Base-by-base conservation (phyloP, 495 filamentous ascomycete genomes). In the Pseudomonodictys pantanalensis region DNA sequence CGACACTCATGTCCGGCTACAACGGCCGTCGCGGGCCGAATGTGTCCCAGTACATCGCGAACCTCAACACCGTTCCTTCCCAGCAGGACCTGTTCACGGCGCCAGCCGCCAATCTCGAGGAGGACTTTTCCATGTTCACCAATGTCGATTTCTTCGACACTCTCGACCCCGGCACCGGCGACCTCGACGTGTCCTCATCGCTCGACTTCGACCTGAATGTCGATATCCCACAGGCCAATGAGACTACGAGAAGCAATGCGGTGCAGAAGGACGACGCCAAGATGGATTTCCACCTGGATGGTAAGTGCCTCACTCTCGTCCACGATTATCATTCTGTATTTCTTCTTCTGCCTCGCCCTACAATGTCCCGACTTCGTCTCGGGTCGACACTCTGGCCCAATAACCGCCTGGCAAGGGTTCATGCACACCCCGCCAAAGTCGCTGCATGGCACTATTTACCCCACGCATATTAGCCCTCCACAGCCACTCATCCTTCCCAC, bases 91-190 rank as follows among this genome's bases (percentile, higher is more conserved):
- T 83, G 44, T 83, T 85, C 58, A 71, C 78, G 65, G 75, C 76
- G 46, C 73, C 78, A 38, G 72, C 73, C 41, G 80, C 83, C 74
- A 84, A 79, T 57, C 72, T 83, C 67, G 86, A 88, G 65, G 81
- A 86, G 50, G 90, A 93, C 45, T 79, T 98, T 43, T 88, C 87
- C 26, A 78, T 95, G 63, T 96, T 97, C 80, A 95, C 91, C 57
- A 96, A 97, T 73, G 83, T 89, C 46, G 86, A 93, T 56, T 97
- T 97, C 79, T 89, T 89, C 72, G 91, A 96, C 73, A 92, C 90
- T 70, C 20, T 41, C 38, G 92, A 97, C 56, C 52, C 24, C 23
- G 49, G 47, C 35, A 20, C 12, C 28, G 15, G 9, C 23, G 45
- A 46, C 26, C 23, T 58, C 26, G 46, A 52, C 44, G 9, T 62